These are phyloP conservation scores for Rhizopogon salebrosus DNA, from an alignment of 768 basidiomycete species.

Conservation along the genomic window DNA sequence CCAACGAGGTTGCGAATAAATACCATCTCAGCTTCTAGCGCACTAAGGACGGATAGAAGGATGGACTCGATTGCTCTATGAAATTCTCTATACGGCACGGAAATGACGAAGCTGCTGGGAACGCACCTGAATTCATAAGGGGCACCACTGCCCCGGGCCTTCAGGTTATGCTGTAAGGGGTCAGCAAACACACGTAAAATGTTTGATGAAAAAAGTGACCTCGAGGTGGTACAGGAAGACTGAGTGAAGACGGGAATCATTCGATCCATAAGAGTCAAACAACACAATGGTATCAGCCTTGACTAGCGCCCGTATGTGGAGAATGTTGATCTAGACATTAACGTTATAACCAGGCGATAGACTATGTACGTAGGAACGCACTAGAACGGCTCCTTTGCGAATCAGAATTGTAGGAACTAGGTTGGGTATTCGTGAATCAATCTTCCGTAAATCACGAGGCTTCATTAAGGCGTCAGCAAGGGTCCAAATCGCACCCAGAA, in stretches of 20 bases:
- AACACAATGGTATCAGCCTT: conserved; percentile 89
- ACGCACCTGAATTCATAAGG: conserved; percentile 86
- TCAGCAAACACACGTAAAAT: conserved; percentile 7
- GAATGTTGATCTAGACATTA: conserved; percentile 69
- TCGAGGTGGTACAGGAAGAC: conserved; percentile 86
- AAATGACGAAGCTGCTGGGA: conserved; percentile 13
- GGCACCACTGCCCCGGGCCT: conserved; percentile 57
- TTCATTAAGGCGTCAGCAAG: conserved; percentile 30
- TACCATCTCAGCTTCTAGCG: conserved; percentile 94
- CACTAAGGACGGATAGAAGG: conserved; percentile 84
- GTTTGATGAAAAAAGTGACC: conserved; percentile 33
- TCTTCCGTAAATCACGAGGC: conserved; percentile 95
- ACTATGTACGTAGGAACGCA: conserved; percentile 31
- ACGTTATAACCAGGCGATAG: conserved; percentile 7
- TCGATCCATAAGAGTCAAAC: conserved; percentile 88
- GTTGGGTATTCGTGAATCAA: conserved; percentile 91
- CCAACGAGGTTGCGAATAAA: conserved; percentile 90
- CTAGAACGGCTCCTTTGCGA: conserved; percentile 82
- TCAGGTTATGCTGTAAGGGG: conserved; percentile 69
- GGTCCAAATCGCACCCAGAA: conserved; percentile 11
- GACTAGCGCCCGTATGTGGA: conserved; percentile 92
- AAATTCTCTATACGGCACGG: conserved; percentile 10
- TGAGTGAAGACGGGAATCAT: conserved; percentile 80
- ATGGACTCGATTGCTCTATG: conserved; percentile 90
- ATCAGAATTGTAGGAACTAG: conserved; percentile 92